phyloP scores from a whole-genome alignment of 169 alveolate species.

The Perkinsus olseni region DNA sequence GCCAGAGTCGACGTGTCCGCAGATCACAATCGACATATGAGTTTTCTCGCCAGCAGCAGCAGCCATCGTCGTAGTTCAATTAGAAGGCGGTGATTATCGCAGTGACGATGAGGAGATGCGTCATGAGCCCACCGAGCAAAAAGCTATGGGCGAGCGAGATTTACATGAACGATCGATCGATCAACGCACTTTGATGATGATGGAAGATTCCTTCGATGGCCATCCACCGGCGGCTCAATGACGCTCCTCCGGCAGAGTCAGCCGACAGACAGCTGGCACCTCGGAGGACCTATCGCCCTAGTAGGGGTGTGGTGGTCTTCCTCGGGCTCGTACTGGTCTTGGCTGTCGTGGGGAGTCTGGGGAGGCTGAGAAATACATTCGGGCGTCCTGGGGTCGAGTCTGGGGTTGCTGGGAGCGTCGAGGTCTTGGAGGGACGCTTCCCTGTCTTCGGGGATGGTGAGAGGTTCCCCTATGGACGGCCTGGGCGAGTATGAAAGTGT shows the following conservation, averaged over 20 bases:
- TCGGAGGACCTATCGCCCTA: no score
- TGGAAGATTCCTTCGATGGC: neutral
- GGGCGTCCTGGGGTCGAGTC: no score
- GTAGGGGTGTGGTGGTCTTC: no score
- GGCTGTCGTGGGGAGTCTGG: no score
- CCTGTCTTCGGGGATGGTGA: no score
- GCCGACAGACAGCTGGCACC: no score
- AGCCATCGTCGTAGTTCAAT: conserved; percentile 17
- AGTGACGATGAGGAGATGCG: neutral
- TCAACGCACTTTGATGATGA: neutral
- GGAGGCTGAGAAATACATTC: no score
- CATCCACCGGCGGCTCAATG: neutral
- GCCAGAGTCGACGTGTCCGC: conserved; percentile 97
- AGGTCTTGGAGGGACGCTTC: no score
- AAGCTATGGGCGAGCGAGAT: neutral
- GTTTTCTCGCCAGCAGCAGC: conserved; percentile 55
- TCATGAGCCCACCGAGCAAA: neutral
- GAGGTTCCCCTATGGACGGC: no score
- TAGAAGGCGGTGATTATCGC: neutral
- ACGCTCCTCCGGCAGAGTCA: neutral
- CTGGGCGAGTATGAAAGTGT: no score
- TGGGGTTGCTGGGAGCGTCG: no score
- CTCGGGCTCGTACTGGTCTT: no score
- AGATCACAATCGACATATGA: conserved; percentile 85
- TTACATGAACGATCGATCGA: neutral